Percentiles rank a stretch among this genome's conserved stretches.
phyloP scores from a whole-genome alignment of 257 asterid species.

The Cruciata laevipes region DNA sequence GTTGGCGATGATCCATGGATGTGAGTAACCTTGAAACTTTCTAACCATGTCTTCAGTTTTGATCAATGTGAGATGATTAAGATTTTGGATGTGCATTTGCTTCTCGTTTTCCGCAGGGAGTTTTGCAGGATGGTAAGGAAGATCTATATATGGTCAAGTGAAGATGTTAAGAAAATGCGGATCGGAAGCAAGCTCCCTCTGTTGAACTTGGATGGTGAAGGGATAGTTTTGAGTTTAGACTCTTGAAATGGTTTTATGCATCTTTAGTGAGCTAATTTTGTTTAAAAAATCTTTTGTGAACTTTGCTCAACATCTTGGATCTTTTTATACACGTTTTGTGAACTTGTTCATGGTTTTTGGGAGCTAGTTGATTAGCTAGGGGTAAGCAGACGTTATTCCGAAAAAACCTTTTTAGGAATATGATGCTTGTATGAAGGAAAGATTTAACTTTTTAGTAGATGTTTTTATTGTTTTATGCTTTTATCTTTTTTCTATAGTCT shows the following conservation, averaged over 20 bases:
- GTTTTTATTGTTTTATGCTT: no score
- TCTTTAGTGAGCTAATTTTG: background rate
- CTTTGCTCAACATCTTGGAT: background rate
- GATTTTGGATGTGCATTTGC: background rate
- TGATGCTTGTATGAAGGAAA: background rate
- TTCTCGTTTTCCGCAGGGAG: constrained; percentile 40
- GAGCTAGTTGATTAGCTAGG: constrained; percentile 4
- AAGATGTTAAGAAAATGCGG: constrained; percentile 64
- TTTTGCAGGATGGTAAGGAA: constrained; percentile 70
- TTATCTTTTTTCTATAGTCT: no score
- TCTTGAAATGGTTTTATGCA: constrained; percentile 21
- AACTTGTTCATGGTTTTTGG: background rate
- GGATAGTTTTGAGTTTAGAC: constrained; percentile 32
- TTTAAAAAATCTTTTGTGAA: no score
- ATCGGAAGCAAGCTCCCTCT: constrained; percentile 47
- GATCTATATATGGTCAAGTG: constrained; percentile 63
- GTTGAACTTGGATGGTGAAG: constrained; percentile 36
- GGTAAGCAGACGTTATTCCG: background rate
- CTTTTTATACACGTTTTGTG: background rate
- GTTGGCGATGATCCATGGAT: constrained; percentile 97
- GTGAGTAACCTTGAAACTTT: constrained; percentile 37
- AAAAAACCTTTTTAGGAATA: no score
- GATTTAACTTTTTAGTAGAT: background rate
- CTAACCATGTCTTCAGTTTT: background rate
- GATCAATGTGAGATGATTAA: background rate